phyloP scores from a whole-genome alignment of 305 asterid genomes.

The Fraxinus baroniana region DNA sequence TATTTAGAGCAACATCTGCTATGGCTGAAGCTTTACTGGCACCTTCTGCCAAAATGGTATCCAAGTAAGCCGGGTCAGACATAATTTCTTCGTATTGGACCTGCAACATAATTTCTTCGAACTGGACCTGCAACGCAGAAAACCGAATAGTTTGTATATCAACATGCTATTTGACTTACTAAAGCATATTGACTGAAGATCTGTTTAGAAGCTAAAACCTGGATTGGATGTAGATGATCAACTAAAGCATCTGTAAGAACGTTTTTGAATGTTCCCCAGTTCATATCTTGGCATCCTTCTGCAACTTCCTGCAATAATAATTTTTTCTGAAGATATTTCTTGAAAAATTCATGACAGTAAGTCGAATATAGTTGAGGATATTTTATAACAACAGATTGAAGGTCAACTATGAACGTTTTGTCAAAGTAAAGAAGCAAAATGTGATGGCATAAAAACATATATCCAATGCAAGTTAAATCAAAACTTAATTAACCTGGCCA shows the following conservation, averaged over 20 bases:
- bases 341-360: background rate
- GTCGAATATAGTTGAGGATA: background rate
- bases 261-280: constrained; percentile 86
- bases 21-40: constrained; percentile 73
- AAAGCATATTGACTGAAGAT: background rate
- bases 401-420: background rate
- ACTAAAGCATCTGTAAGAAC: constrained; percentile 79
- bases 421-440: constrained; percentile 1
- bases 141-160: background rate
- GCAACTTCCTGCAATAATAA: constrained; percentile 65
- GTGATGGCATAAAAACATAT: background rate
- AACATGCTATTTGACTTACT: background rate
- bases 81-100: constrained; percentile 65
- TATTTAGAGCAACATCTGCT: constrained; percentile 66
- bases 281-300: constrained; percentile 81
- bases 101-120: no score
- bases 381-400: background rate
- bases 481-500: background rate
- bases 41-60: constrained; percentile 71
- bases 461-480: constrained; percentile 1
- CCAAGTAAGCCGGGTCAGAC: constrained; percentile 67
- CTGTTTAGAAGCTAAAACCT: constrained; percentile 47
- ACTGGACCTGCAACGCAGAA: constrained; percentile 41
- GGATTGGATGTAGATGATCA: constrained; percentile 86
- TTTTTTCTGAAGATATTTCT: constrained; percentile 20